Evolutionary conservation across 306 rosid genomes (phyloP).

Genomic region (Dryas octopetala): DNA sequence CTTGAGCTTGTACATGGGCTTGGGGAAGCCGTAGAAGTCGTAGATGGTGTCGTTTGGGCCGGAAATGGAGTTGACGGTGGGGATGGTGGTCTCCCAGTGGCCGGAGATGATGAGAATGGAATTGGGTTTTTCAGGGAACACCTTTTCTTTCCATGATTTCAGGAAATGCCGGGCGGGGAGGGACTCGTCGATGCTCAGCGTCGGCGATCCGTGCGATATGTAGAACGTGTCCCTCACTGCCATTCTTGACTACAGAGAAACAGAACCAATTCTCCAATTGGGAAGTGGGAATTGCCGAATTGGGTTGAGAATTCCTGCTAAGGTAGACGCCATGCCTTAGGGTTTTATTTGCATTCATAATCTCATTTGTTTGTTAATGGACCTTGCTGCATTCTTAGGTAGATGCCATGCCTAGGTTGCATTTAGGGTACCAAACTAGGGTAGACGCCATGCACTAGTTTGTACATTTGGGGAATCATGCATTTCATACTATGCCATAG

Average conservation of each 20-base stretch:
- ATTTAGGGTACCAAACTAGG: too few relatives aligned
- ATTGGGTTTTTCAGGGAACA: slow-evolving; percentile 31
- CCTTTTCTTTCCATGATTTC: slow-evolving; percentile 45
- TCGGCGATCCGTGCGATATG: slow-evolving; percentile 72
- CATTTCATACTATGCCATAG: too few relatives aligned
- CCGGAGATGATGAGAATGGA: slow-evolving; percentile 61
- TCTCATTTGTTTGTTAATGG: too few relatives aligned
- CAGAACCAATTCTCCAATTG: background rate
- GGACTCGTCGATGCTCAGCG: slow-evolving; percentile 53
- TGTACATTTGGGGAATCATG: too few relatives aligned
- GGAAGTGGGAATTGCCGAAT: background rate
- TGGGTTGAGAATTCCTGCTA: background rate
- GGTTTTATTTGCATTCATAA: too few relatives aligned
- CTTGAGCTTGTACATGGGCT: slow-evolving; percentile 66
- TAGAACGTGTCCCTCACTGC: slow-evolving; percentile 53
- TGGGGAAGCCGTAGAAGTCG: slow-evolving; percentile 76
- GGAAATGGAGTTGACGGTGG: slow-evolving; percentile 51
- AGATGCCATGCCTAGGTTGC: too few relatives aligned
- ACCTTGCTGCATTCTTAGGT: too few relatives aligned
- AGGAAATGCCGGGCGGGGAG: slow-evolving; percentile 52
- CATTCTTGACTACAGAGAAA: background rate
- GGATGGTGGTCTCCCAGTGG: slow-evolving; percentile 62
- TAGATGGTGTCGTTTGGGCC: slow-evolving; percentile 56
- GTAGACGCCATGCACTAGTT: too few relatives aligned
- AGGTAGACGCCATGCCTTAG: too few relatives aligned